Conservation (phyloP, 768 basidiomycete genomes). For the Amanita exitialis region DNA sequence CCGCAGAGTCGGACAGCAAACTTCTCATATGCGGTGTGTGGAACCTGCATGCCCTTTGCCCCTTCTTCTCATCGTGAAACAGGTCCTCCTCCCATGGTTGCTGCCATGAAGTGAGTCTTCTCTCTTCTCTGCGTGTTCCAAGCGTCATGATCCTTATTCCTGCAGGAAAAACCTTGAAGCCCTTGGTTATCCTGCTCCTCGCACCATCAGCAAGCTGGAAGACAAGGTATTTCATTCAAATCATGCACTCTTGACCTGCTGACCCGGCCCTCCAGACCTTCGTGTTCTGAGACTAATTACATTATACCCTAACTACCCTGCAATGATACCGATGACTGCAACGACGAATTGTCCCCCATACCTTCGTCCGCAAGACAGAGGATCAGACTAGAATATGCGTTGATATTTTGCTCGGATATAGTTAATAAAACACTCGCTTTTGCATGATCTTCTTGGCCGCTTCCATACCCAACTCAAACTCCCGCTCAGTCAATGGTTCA, state of each 20-base stretch:
- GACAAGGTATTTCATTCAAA: conserved; percentile 46
- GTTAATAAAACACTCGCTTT: conserved; percentile 33
- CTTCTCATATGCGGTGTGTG: conserved; percentile 71
- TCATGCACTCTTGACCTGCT: conserved; percentile 5
- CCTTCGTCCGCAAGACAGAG: conserved; percentile 5
- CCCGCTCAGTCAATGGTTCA: conserved; percentile 53
- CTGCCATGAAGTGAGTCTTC: conserved; percentile 38
- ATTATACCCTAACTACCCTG: not conserved
- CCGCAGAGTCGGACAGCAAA: conserved; percentile 57
- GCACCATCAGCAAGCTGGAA: conserved; percentile 85
- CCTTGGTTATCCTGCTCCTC: conserved; percentile 80
- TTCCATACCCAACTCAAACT: conserved; percentile 53
- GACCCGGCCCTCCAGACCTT: conserved; percentile 23
- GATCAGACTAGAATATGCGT: not conserved
- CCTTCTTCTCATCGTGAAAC: not conserved
- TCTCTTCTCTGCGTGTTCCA: not conserved
- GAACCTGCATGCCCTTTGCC: not conserved
- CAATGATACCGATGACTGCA: not conserved
- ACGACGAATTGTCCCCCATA: not conserved
- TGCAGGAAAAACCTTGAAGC: conserved; percentile 80
- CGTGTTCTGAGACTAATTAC: conserved; percentile 18
- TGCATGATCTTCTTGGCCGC: conserved; percentile 53
- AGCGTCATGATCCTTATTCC: not conserved
- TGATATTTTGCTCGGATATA: not conserved
- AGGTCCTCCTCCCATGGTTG: conserved; percentile 55